Evolutionary conservation across 352 stramenopile genomes (phyloP).

Genomic region (Pythium dissotocum): DNA sequence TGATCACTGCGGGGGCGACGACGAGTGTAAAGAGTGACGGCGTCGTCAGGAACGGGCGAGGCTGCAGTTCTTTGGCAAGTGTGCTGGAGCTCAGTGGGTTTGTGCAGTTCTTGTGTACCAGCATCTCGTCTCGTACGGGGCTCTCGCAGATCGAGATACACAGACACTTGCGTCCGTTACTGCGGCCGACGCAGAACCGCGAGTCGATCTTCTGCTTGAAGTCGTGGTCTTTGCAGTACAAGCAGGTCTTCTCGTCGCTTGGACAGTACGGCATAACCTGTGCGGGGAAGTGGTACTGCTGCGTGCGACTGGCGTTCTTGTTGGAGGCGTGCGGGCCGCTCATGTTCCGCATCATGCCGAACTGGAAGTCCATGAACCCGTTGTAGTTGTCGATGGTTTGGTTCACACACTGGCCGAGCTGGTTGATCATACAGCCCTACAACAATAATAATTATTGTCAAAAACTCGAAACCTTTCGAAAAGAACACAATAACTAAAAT

Average conservation of each 20-base stretch:
- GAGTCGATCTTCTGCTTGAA: constrained; percentile 21
- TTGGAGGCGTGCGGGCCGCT: constrained; percentile 19
- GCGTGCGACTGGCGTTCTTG: constrained; percentile 13
- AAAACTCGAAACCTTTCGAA: too few relatives aligned
- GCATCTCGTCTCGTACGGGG: constrained; percentile 14
- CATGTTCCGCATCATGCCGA: constrained; percentile 19
- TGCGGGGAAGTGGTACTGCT: constrained; percentile 23
- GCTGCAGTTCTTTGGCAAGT: constrained; percentile 13
- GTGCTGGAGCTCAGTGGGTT: constrained; percentile 23
- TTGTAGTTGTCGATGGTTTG: constrained; percentile 19
- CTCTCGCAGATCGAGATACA: constrained; percentile 27
- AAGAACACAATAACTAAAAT: too few relatives aligned
- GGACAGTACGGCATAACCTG: constrained; percentile 21
- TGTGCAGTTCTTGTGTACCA: constrained; percentile 22
- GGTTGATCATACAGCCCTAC: constrained; percentile 30
- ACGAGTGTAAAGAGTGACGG: constrained; percentile 24
- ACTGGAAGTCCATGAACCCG: constrained; percentile 22
- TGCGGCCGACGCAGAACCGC: constrained; percentile 20
- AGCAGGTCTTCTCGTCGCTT: constrained; percentile 11
- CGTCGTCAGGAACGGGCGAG: constrained; percentile 18
- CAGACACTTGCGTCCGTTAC: constrained; percentile 11
- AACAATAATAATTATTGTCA: too few relatives aligned
- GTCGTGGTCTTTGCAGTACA: constrained; percentile 15
- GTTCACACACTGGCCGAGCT: constrained; percentile 24
- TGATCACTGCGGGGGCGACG: constrained; percentile 17